These are phyloP conservation scores for Mycena rosella DNA, from an alignment of 768 basidiomycete species.

Conservation along the genomic window DNA sequence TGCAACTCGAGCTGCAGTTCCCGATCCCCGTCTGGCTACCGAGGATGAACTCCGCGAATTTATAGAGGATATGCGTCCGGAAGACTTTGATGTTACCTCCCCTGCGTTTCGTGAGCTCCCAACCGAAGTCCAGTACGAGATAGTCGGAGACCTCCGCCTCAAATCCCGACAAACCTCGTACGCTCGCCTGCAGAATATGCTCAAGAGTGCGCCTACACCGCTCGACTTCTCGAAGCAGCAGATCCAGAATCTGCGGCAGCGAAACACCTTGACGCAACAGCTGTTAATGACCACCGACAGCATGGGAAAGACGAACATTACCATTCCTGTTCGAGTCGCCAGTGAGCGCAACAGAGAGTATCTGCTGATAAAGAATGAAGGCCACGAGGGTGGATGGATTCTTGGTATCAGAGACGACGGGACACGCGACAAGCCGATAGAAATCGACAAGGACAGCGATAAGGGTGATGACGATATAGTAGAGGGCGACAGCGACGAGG, in stretches of 20 bases:
- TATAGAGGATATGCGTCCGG: constrained; percentile 96
- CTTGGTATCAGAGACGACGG: constrained; percentile 92
- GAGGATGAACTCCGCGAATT: constrained; percentile 94
- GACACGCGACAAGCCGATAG: constrained; percentile 86
- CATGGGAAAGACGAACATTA: constrained; percentile 90
- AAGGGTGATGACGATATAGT: constrained; percentile 47
- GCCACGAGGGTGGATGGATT: constrained; percentile 92
- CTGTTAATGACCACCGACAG: constrained; percentile 92
- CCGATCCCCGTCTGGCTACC: constrained; percentile 95
- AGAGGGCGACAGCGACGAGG: constrained; percentile 59
- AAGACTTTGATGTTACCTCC: constrained; percentile 93
- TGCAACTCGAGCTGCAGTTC: constrained; percentile 69
- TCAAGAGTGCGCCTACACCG: constrained; percentile 80
- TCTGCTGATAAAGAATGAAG: constrained; percentile 93
- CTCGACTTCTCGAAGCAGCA: constrained; percentile 98
- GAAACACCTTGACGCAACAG: constrained; percentile 94
- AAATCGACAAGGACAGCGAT: constrained; percentile 76
- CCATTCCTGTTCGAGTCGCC: constrained; percentile 94
- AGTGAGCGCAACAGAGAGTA: constrained; percentile 96
- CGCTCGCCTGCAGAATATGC: constrained; percentile 92
- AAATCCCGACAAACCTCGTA: constrained; percentile 96
- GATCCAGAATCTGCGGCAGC: constrained; percentile 88
- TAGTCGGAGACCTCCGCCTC: constrained; percentile 93
- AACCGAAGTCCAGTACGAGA: constrained; percentile 98
- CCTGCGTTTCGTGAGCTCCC: constrained; percentile 93